Conservation (phyloP, 768 basidiomycete species). For the Suillus lakei region DNA sequence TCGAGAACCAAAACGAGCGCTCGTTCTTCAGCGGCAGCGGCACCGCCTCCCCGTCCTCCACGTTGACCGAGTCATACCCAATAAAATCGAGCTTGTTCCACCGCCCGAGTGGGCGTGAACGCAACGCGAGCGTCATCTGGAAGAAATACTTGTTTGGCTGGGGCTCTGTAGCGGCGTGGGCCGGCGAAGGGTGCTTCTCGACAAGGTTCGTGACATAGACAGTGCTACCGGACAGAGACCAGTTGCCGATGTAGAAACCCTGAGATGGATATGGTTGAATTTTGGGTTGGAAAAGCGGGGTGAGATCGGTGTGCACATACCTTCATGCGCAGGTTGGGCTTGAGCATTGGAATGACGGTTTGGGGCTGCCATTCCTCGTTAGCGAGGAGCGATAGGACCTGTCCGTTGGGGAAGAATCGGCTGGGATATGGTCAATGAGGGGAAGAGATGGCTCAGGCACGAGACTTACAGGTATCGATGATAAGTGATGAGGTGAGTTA, state of each 20-base stretch:
- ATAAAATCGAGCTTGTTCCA: constrained; percentile 83
- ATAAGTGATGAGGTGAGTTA: constrained; percentile 88
- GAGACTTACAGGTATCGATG: constrained; percentile 84
- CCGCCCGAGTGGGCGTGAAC: constrained; percentile 75
- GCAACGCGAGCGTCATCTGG: constrained; percentile 71
- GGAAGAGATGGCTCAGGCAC: not conserved
- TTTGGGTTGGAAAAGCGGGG: not conserved
- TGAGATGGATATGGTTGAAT: constrained; percentile 32
- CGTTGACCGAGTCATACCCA: constrained; percentile 74
- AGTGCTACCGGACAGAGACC: constrained; percentile 67
- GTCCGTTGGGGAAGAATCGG: constrained; percentile 87
- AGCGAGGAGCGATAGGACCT: constrained; percentile 82
- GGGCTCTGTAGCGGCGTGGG: constrained; percentile 12
- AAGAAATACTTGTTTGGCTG: constrained; percentile 61
- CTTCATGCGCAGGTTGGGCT: constrained; percentile 80
- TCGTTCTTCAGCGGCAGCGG: constrained; percentile 81
- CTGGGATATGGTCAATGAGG: constrained; percentile 39
- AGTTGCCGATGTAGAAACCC: constrained; percentile 76
- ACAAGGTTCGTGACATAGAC: constrained; percentile 67
- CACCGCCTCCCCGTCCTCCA: constrained; percentile 74
- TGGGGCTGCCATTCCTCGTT: constrained; percentile 78
- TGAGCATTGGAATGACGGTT: constrained; percentile 75
- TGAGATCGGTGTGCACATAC: constrained; percentile 36
- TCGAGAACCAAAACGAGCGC: constrained; percentile 94
- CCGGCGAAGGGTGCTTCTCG: constrained; percentile 41